A percentile compares a stretch with the other conserved stretches of the same genome.
Evolutionary conservation across 2,329 filamentous ascomycete species (phyloP).

Genomic region (Fusarium devonianum): DNA sequence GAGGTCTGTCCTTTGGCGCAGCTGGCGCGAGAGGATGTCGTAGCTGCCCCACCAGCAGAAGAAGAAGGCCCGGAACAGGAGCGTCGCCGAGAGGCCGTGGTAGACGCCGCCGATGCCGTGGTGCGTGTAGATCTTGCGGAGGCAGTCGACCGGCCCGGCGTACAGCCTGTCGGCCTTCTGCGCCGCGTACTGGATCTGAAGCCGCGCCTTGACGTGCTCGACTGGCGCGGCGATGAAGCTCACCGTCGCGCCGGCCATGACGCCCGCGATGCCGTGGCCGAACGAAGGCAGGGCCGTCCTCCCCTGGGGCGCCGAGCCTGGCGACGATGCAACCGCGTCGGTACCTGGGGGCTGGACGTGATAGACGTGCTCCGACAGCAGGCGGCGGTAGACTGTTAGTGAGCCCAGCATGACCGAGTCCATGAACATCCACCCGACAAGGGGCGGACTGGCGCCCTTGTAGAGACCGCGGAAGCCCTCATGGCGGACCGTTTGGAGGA

Average conservation of each 20-base stretch:
- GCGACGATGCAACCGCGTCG: constrained; percentile 19
- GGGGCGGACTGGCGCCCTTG: constrained; percentile 90
- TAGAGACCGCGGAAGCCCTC: constrained; percentile 88
- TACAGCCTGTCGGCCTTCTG: constrained; percentile 81
- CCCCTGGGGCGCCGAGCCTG: constrained; percentile 13
- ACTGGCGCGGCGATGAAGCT: constrained; percentile 92
- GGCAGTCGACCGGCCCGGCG: constrained; percentile 85
- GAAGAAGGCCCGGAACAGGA: constrained; percentile 92
- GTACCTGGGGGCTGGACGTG: constrained; percentile 49
- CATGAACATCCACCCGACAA: constrained; percentile 99
- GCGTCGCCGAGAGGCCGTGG: constrained; percentile 82
- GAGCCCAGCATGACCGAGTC: constrained; percentile 90
- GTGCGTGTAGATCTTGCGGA: constrained; percentile 69
- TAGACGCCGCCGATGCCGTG: constrained; percentile 86
- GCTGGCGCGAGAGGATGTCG: constrained; percentile 76
- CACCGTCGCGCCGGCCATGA: constrained; percentile 87
- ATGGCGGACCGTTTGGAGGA: constrained; percentile 82
- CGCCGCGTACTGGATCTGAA: constrained; percentile 93
- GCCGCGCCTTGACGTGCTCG: constrained; percentile 91
- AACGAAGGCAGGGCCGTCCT: constrained; percentile 68
- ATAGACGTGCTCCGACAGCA: constrained; percentile 84
- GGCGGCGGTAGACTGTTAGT: constrained; percentile 84
- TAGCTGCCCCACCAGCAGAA: constrained; percentile 99
- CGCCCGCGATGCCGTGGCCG: constrained; percentile 87
- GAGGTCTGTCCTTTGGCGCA: constrained; percentile 72